Conservation (phyloP, 129 eudicot genomes). For the Saposhnikovia divaricata region DNA sequence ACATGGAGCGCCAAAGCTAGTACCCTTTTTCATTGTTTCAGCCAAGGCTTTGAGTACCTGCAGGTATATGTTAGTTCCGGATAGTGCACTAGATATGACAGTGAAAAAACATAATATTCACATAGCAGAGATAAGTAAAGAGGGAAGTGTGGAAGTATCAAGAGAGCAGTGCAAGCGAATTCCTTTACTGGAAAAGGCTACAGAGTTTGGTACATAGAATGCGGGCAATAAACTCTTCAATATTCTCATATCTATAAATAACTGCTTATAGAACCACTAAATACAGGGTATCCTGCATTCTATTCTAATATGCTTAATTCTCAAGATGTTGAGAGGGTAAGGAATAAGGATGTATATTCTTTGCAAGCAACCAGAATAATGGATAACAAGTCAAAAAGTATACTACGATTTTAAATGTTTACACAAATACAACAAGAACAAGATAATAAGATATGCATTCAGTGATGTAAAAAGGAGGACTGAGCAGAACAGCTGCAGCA, state of each 20-base stretch:
- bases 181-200: not conserved
- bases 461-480: not conserved
- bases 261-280: not conserved
- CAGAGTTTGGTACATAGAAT: not conserved
- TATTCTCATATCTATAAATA: not conserved
- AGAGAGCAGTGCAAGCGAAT: not conserved
- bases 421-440: not conserved
- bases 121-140: not conserved
- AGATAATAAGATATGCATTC: not conserved
- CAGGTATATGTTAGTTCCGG: conserved; percentile 1
- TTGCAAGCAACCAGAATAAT: not conserved
- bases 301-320: not conserved
- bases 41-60: conserved; percentile 86
- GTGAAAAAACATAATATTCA: not conserved
- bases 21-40: conserved; percentile 97
- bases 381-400: not conserved
- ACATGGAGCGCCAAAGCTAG: conserved; percentile 99
- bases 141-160: not conserved
- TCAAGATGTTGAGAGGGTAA: not conserved
- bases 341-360: not conserved
- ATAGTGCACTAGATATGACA: not conserved
- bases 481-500: not conserved
- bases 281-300: not conserved
- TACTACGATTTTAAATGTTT: not conserved
- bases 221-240: not conserved